These are phyloP conservation scores for Saccharomyces hybrid DNA, from an alignment of 1,139 yeast genomes.

Conservation along the genomic window DNA sequence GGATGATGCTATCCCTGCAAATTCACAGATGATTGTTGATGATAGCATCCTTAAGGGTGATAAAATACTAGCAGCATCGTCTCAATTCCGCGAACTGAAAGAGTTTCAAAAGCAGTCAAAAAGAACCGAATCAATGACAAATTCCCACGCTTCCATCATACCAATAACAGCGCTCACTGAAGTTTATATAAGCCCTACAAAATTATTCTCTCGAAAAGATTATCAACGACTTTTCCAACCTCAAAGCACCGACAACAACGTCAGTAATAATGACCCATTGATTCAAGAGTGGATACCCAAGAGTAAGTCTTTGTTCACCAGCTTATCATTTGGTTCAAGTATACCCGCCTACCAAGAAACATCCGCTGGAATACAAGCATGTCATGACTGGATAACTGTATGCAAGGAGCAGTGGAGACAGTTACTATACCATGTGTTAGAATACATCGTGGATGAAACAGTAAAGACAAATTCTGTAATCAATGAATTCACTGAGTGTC, in stretches of 20 bases:
- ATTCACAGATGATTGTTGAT: slow-evolving; percentile 14
- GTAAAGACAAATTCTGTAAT: neutral
- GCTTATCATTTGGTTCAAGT: neutral
- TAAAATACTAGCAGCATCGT: neutral
- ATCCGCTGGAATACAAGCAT: neutral
- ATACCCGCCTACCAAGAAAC: neutral
- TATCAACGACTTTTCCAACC: neutral
- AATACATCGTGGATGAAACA: neutral
- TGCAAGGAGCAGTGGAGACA: neutral
- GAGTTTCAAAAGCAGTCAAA: neutral
- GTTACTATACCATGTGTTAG: neutral
- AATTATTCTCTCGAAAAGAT: neutral
- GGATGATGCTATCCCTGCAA: neutral
- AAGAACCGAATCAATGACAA: neutral
- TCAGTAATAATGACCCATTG: neutral
- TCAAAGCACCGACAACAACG: neutral
- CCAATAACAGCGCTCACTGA: neutral
- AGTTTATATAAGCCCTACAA: neutral
- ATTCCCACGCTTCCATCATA: neutral
- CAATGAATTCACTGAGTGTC: neutral
- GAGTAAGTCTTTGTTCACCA: neutral
- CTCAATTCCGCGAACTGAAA: neutral
- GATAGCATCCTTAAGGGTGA: neutral
- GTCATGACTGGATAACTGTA: neutral
- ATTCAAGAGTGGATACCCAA: neutral